Evolutionary conservation across 106 monocot genomes (phyloP), one percentile per base, ranked within the genome.

Genomic region (Dendrobium officinale): DNA sequence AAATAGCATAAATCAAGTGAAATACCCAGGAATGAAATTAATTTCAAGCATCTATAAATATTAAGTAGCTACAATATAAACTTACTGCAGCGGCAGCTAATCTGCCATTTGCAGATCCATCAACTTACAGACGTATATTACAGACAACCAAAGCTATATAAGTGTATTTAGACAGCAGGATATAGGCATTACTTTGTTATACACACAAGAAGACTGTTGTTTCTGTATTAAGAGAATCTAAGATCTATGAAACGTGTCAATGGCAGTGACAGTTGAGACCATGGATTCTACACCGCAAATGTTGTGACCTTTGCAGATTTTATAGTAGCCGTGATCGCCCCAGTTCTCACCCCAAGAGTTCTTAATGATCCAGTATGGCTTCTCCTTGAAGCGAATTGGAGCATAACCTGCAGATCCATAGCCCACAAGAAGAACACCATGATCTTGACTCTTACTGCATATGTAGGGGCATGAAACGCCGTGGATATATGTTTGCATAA

Each of bases 301-400:
- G 77, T 96, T 96, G 48, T 75, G 93, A 18, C 93, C 96, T 78
- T 89, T 89, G 85, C 96, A 96, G 76, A 96, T 91, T 83, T 87
- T 91, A 82, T 96, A 96, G 85, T 96, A 96, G 27, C 96, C 96
- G 2, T 85, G 79, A 84, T 96, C 93, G 20, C 96, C 96, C 96
- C 96, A 96, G 45, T n/a, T 86, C 79, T 93, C 91, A 8, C 96
- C 96, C 96, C 96, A 96, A 2, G 96, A 96, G 85, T 96, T 96
- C 88, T 96, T 96, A 59, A 96, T 91, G 86, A 96, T 93, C 96
- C 96, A 96, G 80, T 85, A 96, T 40, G 96, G 93, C 80, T 93
- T 96, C 1, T 96, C 88, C 84, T 93, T 96, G 4, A 93, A 64
- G 29, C 96, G 93, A 66, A 96, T 91, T 6, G 91, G 96, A 24